A percentile compares a stretch with the other conserved stretches of the same genome.
phyloP scores from a whole-genome alignment of 768 basidiomycete species.

The Agrocybe pediades region DNA sequence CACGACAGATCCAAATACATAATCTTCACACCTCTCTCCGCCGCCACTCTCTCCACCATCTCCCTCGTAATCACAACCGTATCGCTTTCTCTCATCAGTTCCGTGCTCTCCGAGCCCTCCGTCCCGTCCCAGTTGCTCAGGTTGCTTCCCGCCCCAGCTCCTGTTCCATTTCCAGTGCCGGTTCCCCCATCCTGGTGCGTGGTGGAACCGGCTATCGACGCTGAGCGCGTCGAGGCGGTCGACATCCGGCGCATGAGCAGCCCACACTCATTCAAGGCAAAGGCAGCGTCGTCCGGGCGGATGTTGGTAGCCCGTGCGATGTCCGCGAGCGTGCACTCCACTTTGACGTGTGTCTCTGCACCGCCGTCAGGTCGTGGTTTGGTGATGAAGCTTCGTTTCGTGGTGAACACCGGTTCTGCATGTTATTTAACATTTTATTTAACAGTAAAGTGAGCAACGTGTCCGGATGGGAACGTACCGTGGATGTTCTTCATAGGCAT shows the following conservation, averaged over 20 bases:
- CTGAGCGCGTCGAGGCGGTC: no score
- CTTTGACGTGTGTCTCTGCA: constrained; percentile 66
- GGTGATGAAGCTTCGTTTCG: constrained; percentile 59
- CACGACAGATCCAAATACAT: constrained; percentile 64
- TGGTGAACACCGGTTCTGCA: constrained; percentile 55
- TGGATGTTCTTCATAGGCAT: constrained; percentile 38
- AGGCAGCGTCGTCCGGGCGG: constrained; percentile 82
- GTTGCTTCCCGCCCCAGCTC: no score
- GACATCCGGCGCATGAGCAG: constrained; percentile 53
- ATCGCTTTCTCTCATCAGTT: constrained; percentile 19
- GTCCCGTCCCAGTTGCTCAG: constrained; percentile 21
- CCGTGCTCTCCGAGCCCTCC: constrained; percentile 21
- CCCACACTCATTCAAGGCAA: constrained; percentile 87
- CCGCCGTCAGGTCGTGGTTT: constrained; percentile 63
- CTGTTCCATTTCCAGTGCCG: no score
- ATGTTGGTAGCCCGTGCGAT: constrained; percentile 82
- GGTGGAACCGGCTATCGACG: no score
- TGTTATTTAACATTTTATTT: not conserved
- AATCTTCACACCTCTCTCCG: constrained; percentile 69
- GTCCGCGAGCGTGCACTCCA: constrained; percentile 72
- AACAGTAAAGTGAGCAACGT: not conserved
- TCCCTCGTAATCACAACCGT: constrained; percentile 43
- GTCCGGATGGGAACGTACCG: constrained; percentile 29
- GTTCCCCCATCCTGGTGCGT: no score
- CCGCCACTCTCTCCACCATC: constrained; percentile 56